Evolutionary conservation across 2,329 filamentous ascomycete genomes (phyloP).

Genomic region (Cylindrodendrum hubeiense): DNA sequence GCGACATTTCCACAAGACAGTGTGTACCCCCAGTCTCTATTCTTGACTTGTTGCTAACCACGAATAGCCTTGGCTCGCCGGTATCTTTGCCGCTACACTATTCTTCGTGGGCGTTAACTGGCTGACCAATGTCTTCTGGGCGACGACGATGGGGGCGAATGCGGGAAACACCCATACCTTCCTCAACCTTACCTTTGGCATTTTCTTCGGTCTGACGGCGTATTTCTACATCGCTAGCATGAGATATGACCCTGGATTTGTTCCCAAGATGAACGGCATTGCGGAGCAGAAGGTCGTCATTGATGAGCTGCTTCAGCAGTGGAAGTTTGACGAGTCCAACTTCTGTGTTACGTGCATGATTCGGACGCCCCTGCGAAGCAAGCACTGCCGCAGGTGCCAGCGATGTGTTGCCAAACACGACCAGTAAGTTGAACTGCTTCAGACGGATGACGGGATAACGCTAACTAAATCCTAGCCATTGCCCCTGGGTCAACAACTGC

Average conservation of each 20-base stretch:
- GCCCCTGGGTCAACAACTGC: conserved; percentile 98
- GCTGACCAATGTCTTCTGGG: conserved; percentile 70
- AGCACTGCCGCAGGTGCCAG: conserved; percentile 92
- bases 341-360: conserved; percentile 98
- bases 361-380: conserved; percentile 89
- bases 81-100: conserved; percentile 89
- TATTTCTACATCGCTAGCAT: conserved; percentile 94
- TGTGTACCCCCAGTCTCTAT: conserved; percentile 56
- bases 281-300: conserved; percentile 92
- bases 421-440: conserved; percentile 72
- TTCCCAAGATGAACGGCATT: conserved; percentile 90
- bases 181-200: conserved; percentile 80
- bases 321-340: conserved; percentile 94
- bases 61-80: conserved; percentile 85
- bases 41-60: conserved; percentile 17
- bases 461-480: conserved; percentile 74
- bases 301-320: conserved; percentile 83
- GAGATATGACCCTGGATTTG: conserved; percentile 90
- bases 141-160: conserved; percentile 33
- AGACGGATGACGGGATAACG: background rate
- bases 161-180: conserved; percentile 67
- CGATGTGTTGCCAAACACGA: conserved; percentile 97
- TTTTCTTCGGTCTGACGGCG: conserved; percentile 73
- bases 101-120: conserved; percentile 86
- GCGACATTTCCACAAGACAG: conserved; percentile 90